Conservation (phyloP, 2,329 filamentous ascomycete genomes). For the Didymella keratinophila region DNA sequence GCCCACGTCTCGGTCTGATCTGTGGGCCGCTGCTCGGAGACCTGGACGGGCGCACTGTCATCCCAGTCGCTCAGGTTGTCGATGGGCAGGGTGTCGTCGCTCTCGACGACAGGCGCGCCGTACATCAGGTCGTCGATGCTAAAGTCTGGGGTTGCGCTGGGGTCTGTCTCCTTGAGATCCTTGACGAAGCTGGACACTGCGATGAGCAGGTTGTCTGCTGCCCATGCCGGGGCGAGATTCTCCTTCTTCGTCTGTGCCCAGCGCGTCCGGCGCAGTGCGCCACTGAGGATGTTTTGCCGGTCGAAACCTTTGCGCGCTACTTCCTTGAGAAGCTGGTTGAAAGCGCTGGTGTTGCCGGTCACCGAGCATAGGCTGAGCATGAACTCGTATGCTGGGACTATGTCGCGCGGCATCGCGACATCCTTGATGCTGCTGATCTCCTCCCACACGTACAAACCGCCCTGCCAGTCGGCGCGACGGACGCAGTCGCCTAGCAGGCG, state of each 20-base stretch:
- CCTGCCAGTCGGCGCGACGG: conserved; percentile 47
- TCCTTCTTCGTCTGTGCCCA: conserved; percentile 25
- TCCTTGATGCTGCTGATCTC: conserved; percentile 50
- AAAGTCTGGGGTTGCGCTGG: conserved; percentile 1
- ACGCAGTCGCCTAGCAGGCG: conserved; percentile 54
- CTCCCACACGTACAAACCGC: conserved; percentile 52
- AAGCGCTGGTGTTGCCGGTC: conserved; percentile 41
- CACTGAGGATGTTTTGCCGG: conserved; percentile 35
- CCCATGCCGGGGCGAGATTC: conserved; percentile 37
- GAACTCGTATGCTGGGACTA: conserved; percentile 41
- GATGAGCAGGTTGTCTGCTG: conserved; percentile 46
- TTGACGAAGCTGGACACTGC: conserved; percentile 39
- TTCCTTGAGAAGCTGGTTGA: conserved; percentile 44
- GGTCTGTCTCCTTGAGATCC: conserved; percentile 17
- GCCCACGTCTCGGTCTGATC: conserved; percentile 35
- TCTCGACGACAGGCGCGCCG: conserved; percentile 5
- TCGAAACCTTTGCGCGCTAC: conserved; percentile 35
- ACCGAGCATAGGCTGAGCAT: conserved; percentile 47
- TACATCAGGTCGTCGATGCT: conserved; percentile 19
- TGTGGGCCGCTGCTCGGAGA: conserved; percentile 6
- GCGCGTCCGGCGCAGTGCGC: conserved; percentile 26
- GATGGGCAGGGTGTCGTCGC: conserved; percentile 5
- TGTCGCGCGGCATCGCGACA: conserved; percentile 29
- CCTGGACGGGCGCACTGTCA: conserved; percentile 1
- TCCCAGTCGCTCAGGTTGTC: conserved; percentile 20